Percentiles rank a stretch among this genome's conserved stretches.
Conservation (phyloP, 345 rosid genomes). For the Isatis tinctoria region DNA sequence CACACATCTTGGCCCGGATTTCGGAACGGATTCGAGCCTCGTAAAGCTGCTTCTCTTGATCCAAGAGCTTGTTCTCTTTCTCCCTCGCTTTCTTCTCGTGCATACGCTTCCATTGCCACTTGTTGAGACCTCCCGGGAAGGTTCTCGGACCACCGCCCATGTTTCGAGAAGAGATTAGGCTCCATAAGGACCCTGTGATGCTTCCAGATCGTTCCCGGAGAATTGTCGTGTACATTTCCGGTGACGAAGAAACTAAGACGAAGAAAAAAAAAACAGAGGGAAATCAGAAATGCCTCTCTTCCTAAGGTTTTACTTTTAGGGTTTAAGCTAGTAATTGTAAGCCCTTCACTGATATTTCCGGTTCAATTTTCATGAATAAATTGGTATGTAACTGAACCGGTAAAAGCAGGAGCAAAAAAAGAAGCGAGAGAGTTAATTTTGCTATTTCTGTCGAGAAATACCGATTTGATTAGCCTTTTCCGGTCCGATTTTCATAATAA, state of each 20-base stretch:
- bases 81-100: constrained; percentile 92
- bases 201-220: constrained; percentile 37
- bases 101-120: constrained; percentile 99
- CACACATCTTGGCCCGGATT: constrained; percentile 53
- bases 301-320: constrained; percentile 24
- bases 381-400: background rate
- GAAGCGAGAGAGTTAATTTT: background rate
- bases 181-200: constrained; percentile 19
- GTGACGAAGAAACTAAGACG: background rate
- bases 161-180: constrained; percentile 39
- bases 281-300: background rate
- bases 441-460: background rate
- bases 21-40: constrained; percentile 73
- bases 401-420: background rate
- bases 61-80: constrained; percentile 78
- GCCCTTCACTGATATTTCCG: background rate
- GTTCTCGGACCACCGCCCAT: constrained; percentile 99
- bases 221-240: constrained; percentile 29
- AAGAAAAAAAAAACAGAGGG: background rate
- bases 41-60: constrained; percentile 90
- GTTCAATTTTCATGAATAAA: background rate
- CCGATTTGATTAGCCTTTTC: background rate
- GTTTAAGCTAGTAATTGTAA: constrained; percentile 3
- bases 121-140: constrained; percentile 89
- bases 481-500: background rate